A percentile compares a stretch with the other conserved stretches of the same genome.
Evolutionary conservation across 1,139 yeast species (phyloP).

Genomic region (Sugiyamaella grinbergsii): DNA sequence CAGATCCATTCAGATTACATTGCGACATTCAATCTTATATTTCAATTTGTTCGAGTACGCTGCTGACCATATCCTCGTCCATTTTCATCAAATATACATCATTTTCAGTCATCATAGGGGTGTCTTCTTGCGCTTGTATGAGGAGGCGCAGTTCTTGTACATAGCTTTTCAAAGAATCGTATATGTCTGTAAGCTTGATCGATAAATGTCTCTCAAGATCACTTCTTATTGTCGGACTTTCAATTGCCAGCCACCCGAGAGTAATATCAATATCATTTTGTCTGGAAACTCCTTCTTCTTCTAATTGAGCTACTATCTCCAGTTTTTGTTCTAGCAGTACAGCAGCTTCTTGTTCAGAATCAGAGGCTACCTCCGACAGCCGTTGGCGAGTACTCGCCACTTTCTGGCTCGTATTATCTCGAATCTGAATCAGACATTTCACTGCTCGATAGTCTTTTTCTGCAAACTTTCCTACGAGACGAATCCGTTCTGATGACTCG

Average conservation of each 20-base stretch:
- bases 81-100: constrained; percentile 2
- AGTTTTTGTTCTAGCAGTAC: constrained; percentile 21
- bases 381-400: not conserved
- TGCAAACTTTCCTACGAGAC: constrained; percentile 36
- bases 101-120: not conserved
- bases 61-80: constrained; percentile 9
- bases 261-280: constrained; percentile 33
- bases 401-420: constrained; percentile 11
- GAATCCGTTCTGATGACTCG: constrained; percentile 36
- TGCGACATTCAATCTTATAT: too few relatives aligned
- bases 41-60: constrained; percentile 1
- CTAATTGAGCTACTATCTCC: constrained; percentile 20
- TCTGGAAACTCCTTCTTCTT: constrained; percentile 35
- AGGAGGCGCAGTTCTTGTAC: constrained; percentile 1
- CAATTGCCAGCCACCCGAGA: constrained; percentile 39
- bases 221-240: constrained; percentile 29
- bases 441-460: constrained; percentile 33
- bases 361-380: constrained; percentile 3
- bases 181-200: not conserved
- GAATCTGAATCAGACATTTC: constrained; percentile 26
- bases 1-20: too few relatives aligned
- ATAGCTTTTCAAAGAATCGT: not conserved
- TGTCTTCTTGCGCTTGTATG: constrained; percentile 1
- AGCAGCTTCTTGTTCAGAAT: constrained; percentile 16
- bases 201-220: constrained; percentile 6